Evolutionary conservation across 2,329 filamentous ascomycete genomes (phyloP), one percentile per base, ranked within the genome.

Genomic region (Cladosporium sp.): DNA sequence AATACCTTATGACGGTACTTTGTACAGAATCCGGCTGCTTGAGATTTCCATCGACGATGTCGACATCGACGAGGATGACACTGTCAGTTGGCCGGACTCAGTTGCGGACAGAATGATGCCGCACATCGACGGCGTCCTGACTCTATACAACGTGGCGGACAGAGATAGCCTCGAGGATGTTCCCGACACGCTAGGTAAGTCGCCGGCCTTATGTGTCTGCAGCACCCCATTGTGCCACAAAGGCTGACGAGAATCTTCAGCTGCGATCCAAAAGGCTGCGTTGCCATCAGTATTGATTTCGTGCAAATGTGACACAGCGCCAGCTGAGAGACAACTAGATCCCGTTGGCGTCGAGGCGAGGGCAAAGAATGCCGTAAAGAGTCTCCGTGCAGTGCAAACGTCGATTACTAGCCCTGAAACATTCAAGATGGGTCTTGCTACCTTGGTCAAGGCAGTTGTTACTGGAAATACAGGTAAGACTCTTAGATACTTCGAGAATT

Each of bases 61-160:
- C 25, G 74, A 74, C 24, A 70, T 82, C 54, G 74, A 79, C 59
- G 74, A 76, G 35, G 74, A 80, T 57, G 75, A 73, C 58, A 75
- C 72, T 59, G 71, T 83, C 45, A 87, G 84, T 63, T 80, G 83
- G 83, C 83, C 83, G 37, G 74, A 77, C 34, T 74, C 73, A 20
- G 70, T 80, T 40, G 76, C 87, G 68, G 89, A 90, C 59, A 80
- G 86, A 62, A 83, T 86, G 60, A 80, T 90, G 59, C 90, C 91
- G 50, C 82, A 81, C 39, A 83, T 96, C 67, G 90, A 97, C 68
- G 93, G 89, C 19, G 91, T 89, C 45, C 76, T 97, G 65, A 83
- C 93, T 58, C 77, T 97, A 49, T 96, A 96, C 78, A 90, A 97
- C 80, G 88, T 95, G 44, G 89, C 86, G 73, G 88, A 89, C 70